Percentiles rank a stretch among this genome's conserved stretches.
phyloP scores from a whole-genome alignment of 257 asterid genomes.

The Solanum raphanifolium region DNA sequence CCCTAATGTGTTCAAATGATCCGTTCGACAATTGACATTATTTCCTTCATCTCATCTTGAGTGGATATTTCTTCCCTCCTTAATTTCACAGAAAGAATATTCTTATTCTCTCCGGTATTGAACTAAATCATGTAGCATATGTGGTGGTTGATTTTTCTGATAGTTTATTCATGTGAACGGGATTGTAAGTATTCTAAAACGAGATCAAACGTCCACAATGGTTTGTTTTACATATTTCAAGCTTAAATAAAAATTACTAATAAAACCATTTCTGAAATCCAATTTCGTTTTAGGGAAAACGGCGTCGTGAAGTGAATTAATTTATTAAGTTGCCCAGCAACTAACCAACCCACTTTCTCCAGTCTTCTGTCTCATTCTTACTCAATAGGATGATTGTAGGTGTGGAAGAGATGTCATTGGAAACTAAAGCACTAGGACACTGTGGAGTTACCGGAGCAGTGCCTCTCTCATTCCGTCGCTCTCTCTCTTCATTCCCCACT shows the following conservation, averaged over 20 bases:
- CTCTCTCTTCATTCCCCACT: constrained; percentile 17
- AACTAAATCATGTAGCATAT: neutral
- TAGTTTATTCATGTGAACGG: neutral
- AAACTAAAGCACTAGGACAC: constrained; percentile 14
- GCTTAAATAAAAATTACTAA: neutral
- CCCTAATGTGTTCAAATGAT: neutral
- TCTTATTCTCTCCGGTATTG: no score
- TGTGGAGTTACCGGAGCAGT: constrained; percentile 15
- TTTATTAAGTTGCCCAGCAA: neutral
- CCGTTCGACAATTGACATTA: neutral
- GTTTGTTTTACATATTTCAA: neutral
- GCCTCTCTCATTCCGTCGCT: constrained; percentile 28
- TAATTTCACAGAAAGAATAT: neutral
- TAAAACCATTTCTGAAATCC: neutral
- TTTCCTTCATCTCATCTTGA: neutral
- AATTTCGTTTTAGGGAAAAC: neutral
- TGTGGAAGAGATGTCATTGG: constrained; percentile 38
- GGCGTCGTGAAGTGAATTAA: neutral
- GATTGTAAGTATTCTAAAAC: neutral
- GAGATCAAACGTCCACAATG: neutral
- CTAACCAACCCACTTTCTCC: neutral
- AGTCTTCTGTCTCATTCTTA: neutral
- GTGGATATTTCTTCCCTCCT: neutral
- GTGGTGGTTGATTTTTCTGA: neutral
- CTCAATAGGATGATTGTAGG: neutral